Base-by-base conservation (phyloP, 2,329 filamentous ascomycete genomes). In the Knoxdaviesia proteae region DNA sequence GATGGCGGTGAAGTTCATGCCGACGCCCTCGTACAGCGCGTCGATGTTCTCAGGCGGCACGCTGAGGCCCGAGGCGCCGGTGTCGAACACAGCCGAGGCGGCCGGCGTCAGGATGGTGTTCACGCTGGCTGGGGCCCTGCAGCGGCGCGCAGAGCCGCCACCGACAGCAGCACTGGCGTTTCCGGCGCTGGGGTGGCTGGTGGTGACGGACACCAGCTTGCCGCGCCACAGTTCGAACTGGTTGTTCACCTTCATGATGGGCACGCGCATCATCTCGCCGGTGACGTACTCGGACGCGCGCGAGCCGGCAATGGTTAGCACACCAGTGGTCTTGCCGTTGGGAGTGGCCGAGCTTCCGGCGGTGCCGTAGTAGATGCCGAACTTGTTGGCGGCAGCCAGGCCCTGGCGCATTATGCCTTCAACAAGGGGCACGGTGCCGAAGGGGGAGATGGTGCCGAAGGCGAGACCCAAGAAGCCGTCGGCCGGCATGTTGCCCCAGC, bases 381-480 rank as follows among this genome's bases (percentile, higher is more conserved):
- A 57, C 1, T 52, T 48, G 7, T 56, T 53, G 36, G 51, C 34
- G 46, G 58, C 57, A n/a, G 59, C 47, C 30, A 50, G 32, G 43
- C 49, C 49, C 2, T 52, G 42, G 33, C 46, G 42, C 48, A 61
- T 50, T 34, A 61, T 45, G 5, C 53, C 52, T 46, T 60, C 56
- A 8, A 57, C 51, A 8, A 60, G 11, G 0, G 58, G 56, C 3
- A 48, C 47, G 1, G 57, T 50, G 34, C 48, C 48, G 9, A 49
- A 52, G 5, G 53, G 56, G 6, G 51, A 39, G 38, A 59, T 59
- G 29, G 51, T 53, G 10, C 47, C 46, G 32, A 60, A 61, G 2
- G 51, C 53, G 3, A 60, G 47, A 0, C 58, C 58, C 33, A 61
- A 42, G 47, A 61, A 59, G 29, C 58, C 58, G 38, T 58, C 53